Evolutionary conservation across 2,329 filamentous ascomycete species (phyloP).

Genomic region (Fusarium nygamai): DNA sequence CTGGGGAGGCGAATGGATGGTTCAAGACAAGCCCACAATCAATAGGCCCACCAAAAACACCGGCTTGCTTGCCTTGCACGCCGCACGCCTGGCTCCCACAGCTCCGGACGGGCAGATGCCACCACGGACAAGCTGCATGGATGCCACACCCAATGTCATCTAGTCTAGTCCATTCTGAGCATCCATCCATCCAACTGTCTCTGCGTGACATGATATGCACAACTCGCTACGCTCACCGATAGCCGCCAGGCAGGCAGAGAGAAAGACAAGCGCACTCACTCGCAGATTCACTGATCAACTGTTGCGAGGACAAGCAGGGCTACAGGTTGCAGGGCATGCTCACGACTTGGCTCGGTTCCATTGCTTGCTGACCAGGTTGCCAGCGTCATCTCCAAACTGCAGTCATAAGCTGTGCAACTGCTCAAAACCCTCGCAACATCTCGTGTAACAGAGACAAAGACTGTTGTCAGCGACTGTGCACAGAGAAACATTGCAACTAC

Average conservation of each 20-base stretch:
- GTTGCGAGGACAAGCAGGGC: neutral
- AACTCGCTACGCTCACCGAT: slow-evolving; percentile 30
- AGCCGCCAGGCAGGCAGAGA: slow-evolving; percentile 32
- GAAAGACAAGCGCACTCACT: slow-evolving; percentile 10
- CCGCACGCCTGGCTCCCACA: slow-evolving; percentile 31
- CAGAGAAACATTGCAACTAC: slow-evolving; percentile 3
- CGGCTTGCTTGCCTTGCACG: slow-evolving; percentile 30
- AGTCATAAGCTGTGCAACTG: slow-evolving; percentile 20
- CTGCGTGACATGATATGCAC: slow-evolving; percentile 44
- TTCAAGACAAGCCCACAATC: slow-evolving; percentile 34
- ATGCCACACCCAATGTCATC: slow-evolving; percentile 34
- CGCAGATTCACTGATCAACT: neutral
- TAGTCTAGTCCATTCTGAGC: slow-evolving; percentile 19
- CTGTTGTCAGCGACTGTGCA: slow-evolving; percentile 3
- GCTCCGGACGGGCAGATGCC: slow-evolving; percentile 40
- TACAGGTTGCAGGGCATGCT: neutral
- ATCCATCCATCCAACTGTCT: slow-evolving; percentile 27
- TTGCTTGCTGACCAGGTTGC: slow-evolving; percentile 17
- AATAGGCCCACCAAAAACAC: slow-evolving; percentile 40
- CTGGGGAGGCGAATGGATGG: slow-evolving; percentile 29
- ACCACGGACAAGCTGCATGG: slow-evolving; percentile 26
- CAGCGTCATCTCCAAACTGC: slow-evolving; percentile 40
- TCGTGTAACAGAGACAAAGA: slow-evolving; percentile 5
- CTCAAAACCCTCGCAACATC: slow-evolving; percentile 24
- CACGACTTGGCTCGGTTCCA: slow-evolving; percentile 5